phyloP scores from a whole-genome alignment of 371 early-diverging fungal species.

The Dipsacomyces acuminosporus region DNA sequence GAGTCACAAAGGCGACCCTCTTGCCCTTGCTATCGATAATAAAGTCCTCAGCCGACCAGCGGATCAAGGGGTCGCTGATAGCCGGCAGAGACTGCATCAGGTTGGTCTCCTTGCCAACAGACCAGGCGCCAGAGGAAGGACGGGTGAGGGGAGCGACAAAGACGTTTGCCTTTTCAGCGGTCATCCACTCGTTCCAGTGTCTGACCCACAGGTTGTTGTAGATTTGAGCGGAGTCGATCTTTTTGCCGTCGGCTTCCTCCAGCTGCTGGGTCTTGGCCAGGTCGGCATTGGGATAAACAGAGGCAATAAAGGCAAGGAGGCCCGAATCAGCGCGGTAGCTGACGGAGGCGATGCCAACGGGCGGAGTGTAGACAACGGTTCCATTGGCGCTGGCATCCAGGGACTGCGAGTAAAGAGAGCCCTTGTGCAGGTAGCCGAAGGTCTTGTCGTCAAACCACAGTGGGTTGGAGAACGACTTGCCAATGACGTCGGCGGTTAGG shows the following conservation, averaged over 20 bases:
- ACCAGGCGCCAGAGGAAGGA: background rate
- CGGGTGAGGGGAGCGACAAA: slow-evolving; percentile 8
- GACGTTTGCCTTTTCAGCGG: slow-evolving; percentile 7
- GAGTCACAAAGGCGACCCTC: slow-evolving; percentile 22
- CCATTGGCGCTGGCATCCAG: slow-evolving; percentile 1
- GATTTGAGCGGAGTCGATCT: slow-evolving; percentile 11
- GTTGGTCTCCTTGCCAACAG: slow-evolving; percentile 12
- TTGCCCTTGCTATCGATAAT: slow-evolving; percentile 16
- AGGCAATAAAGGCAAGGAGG: slow-evolving; percentile 11
- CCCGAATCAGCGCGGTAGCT: slow-evolving; percentile 4
- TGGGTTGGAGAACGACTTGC: slow-evolving; percentile 12
- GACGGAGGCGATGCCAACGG: slow-evolving; percentile 15
- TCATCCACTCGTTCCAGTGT: slow-evolving; percentile 29
- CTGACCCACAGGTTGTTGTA: slow-evolving; percentile 26
- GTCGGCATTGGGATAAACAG: slow-evolving; percentile 15
- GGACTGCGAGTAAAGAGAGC: slow-evolving; percentile 4
- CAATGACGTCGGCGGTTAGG: slow-evolving; percentile 9
- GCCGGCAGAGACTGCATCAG: slow-evolving; percentile 6
- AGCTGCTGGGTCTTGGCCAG: slow-evolving; percentile 11
- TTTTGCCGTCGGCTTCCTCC: background rate
- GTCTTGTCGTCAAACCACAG: slow-evolving; percentile 29
- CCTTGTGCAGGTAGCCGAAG: slow-evolving; percentile 24
- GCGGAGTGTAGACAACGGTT: slow-evolving; percentile 12
- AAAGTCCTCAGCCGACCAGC: slow-evolving; percentile 20
- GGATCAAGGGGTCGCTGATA: slow-evolving; percentile 19